Evolutionary conservation across 805 yeast genomes (phyloP).

Genomic region (Monosporozyma unispora): DNA sequence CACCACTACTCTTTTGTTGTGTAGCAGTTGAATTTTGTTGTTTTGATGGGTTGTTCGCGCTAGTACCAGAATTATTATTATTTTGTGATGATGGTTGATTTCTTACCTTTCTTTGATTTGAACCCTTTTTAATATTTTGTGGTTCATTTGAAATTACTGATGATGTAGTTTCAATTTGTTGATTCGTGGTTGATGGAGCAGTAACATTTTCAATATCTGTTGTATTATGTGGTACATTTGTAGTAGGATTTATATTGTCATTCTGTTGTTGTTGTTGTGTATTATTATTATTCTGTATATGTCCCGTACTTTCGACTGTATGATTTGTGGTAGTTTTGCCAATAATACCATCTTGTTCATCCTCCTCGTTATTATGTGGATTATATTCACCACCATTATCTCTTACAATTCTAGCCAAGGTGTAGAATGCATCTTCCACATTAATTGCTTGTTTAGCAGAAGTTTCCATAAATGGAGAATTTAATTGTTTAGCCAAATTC

Average conservation of each 20-base stretch:
- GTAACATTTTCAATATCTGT: background rate
- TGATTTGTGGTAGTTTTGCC: background rate
- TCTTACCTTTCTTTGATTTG: no score
- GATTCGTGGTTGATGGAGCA: background rate
- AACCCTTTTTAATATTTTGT: no score
- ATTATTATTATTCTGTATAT: background rate
- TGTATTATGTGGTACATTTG: background rate
- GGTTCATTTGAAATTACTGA: no score
- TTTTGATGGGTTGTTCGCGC: background rate
- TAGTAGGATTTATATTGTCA: no score
- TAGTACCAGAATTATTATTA: no score
- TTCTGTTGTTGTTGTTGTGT: no score
- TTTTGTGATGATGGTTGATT: no score
- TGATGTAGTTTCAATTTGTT: no score
- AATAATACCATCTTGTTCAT: background rate
- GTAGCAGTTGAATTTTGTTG: background rate
- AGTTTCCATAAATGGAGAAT: slow-evolving; percentile 78
- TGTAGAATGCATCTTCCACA: slow-evolving; percentile 77
- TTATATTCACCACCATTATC: slow-evolving; percentile 29
- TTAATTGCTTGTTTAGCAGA: slow-evolving; percentile 86
- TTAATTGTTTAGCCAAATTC: slow-evolving; percentile 52
- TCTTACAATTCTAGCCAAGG: slow-evolving; percentile 51
- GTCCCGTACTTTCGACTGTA: background rate
- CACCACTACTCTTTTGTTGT: slow-evolving; percentile 5
- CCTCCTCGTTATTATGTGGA: slow-evolving; percentile 8